Conservation (phyloP, 768 basidiomycete species). For the Lactarius deliciosus region DNA sequence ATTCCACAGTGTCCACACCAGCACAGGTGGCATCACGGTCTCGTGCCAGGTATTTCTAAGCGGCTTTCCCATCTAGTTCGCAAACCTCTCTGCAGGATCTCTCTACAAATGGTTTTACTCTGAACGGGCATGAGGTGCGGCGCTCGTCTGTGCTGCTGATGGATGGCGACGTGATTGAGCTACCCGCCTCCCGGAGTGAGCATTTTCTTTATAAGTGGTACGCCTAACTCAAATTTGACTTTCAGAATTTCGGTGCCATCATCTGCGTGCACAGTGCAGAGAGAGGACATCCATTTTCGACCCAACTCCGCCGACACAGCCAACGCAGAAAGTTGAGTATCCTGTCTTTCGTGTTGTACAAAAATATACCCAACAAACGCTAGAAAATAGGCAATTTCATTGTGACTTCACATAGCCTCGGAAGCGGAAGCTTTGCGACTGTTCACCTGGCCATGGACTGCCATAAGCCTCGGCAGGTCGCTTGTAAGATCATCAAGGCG, state of each 20-base stretch:
- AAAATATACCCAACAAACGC: slow-evolving; percentile 5
- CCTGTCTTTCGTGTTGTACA: background rate
- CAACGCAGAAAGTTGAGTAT: slow-evolving; percentile 51
- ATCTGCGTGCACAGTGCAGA: slow-evolving; percentile 52
- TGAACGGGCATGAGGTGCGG: slow-evolving; percentile 68
- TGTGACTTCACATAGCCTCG: slow-evolving; percentile 78
- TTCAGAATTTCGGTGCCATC: slow-evolving; percentile 65
- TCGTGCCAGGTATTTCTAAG: slow-evolving; percentile 64
- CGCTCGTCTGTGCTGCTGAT: slow-evolving; percentile 70
- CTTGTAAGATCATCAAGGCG: slow-evolving; percentile 77
- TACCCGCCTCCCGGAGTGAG: slow-evolving; percentile 65
- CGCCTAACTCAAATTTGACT: slow-evolving; percentile 5
- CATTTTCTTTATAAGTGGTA: slow-evolving; percentile 6
- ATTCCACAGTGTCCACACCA: slow-evolving; percentile 58
- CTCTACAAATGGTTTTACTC: slow-evolving; percentile 71
- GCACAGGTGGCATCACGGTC: slow-evolving; percentile 69
- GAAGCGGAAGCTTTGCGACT: slow-evolving; percentile 78
- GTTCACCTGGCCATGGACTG: slow-evolving; percentile 77
- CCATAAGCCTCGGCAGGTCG: slow-evolving; percentile 65
- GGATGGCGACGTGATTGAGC: slow-evolving; percentile 69
- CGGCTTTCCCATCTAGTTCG: background rate
- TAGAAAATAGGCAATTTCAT: slow-evolving; percentile 66
- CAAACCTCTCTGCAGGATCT: slow-evolving; percentile 50
- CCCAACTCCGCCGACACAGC: slow-evolving; percentile 55
- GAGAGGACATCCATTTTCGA: slow-evolving; percentile 60